Evolutionary conservation across 768 basidiomycete genomes (phyloP).

Genomic region (Mycena filopes): DNA sequence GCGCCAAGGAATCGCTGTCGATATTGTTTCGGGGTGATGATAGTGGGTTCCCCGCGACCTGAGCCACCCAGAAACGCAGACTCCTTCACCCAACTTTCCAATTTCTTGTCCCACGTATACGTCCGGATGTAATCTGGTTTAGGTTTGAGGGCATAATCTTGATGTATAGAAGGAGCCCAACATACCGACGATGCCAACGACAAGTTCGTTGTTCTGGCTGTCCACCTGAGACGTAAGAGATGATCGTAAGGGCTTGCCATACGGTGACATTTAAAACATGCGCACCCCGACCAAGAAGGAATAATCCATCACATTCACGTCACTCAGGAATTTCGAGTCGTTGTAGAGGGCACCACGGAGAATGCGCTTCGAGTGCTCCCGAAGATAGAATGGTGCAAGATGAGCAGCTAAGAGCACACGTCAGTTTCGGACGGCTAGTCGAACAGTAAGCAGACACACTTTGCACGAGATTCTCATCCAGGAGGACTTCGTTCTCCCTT

Average conservation of each 20-base stretch:
- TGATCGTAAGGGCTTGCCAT: background rate
- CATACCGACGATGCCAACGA: constrained; percentile 96
- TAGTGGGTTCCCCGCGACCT: constrained; percentile 91
- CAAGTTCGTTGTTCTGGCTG: constrained; percentile 86
- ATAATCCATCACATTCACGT: constrained; percentile 98
- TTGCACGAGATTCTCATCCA: constrained; percentile 97
- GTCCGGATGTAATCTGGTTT: constrained; percentile 89
- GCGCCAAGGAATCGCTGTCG: constrained; percentile 86
- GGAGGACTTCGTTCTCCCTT: constrained; percentile 89
- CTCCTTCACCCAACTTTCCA: constrained; percentile 99
- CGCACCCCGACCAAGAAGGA: constrained; percentile 86
- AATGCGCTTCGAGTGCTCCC: constrained; percentile 96
- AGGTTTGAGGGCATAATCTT: background rate
- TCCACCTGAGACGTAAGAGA: constrained; percentile 67
- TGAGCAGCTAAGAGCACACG: constrained; percentile 66
- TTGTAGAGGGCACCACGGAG: constrained; percentile 91
- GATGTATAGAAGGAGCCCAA: constrained; percentile 18
- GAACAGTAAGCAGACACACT: constrained; percentile 59
- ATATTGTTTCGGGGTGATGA: constrained; percentile 96
- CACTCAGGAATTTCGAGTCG: constrained; percentile 94
- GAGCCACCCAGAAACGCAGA: constrained; percentile 87
- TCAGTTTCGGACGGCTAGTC: constrained; percentile 14
- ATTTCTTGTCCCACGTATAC: constrained; percentile 98
- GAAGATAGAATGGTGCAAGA: constrained; percentile 89
- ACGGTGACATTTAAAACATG: background rate